A percentile compares a stretch with the other conserved stretches of the same genome.
These are phyloP conservation scores for Pseudogymnoascus sp. DNA, from an alignment of 2,329 filamentous ascomycete genomes.

Conservation along the genomic window DNA sequence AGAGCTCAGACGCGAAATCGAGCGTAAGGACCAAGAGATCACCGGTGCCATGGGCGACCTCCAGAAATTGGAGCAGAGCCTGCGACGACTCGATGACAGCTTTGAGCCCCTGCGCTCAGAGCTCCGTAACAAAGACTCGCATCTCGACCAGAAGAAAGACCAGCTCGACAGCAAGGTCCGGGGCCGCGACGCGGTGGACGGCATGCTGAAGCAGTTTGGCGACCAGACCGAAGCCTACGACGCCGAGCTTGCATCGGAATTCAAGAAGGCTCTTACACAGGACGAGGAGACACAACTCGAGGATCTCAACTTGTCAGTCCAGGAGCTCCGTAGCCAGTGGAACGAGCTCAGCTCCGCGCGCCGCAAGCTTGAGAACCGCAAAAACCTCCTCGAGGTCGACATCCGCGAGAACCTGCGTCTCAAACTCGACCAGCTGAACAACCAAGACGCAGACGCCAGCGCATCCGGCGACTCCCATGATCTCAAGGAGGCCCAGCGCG, in stretches of 20 bases:
- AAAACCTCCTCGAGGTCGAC: conserved; percentile 77
- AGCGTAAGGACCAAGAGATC: conserved; percentile 78
- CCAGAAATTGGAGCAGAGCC: conserved; percentile 72
- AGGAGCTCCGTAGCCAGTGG: conserved; percentile 68
- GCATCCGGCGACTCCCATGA: conserved; percentile 54
- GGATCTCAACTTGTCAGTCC: conserved; percentile 57
- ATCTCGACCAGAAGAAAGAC: conserved; percentile 64
- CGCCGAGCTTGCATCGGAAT: conserved; percentile 73
- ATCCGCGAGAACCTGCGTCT: conserved; percentile 82
- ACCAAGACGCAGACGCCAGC: conserved; percentile 61
- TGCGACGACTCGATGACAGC: conserved; percentile 69
- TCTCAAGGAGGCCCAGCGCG: conserved; percentile 69
- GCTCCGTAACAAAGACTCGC: conserved; percentile 63
- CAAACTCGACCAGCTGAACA: conserved; percentile 77
- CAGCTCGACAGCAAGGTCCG: conserved; percentile 62
- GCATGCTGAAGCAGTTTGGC: conserved; percentile 65
- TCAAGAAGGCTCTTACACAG: conserved; percentile 78
- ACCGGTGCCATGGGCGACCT: conserved; percentile 77
- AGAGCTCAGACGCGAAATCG: conserved; percentile 62
- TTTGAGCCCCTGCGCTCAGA: conserved; percentile 75
- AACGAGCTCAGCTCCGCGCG: conserved; percentile 65
- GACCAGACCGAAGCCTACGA: conserved; percentile 71
- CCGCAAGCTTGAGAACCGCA: conserved; percentile 69
- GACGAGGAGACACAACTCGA: conserved; percentile 80
- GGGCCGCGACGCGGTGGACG: conserved; percentile 61